Conservation (phyloP, 2,329 filamentous ascomycete genomes). For the Aureobasidium leucospermi region DNA sequence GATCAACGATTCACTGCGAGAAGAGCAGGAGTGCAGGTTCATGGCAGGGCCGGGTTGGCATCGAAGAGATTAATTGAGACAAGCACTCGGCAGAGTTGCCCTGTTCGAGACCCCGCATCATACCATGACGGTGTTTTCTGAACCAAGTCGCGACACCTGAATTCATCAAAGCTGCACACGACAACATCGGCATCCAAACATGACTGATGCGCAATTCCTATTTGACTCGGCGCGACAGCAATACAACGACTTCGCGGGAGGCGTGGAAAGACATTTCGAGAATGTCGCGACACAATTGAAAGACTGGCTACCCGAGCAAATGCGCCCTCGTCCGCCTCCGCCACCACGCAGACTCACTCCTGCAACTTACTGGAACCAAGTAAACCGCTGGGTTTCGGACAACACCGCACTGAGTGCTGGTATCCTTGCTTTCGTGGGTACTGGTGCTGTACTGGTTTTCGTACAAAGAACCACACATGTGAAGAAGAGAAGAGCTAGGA, state of each 20-base stretch:
- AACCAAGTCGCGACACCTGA: neutral
- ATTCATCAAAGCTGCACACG: neutral
- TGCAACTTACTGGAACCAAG: slow-evolving; percentile 44
- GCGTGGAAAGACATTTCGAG: slow-evolving; percentile 75
- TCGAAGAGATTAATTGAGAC: neutral
- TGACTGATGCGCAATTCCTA: slow-evolving; percentile 31
- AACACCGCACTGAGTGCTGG: slow-evolving; percentile 69
- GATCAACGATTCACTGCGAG: neutral
- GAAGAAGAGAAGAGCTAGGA: slow-evolving; percentile 65
- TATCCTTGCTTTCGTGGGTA: slow-evolving; percentile 62
- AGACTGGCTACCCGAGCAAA: slow-evolving; percentile 49
- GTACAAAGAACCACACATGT: slow-evolving; percentile 54
- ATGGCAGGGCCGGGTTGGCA: too few species aligned
- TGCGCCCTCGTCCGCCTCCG: slow-evolving; percentile 46
- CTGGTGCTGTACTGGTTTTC: slow-evolving; percentile 48
- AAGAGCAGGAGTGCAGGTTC: neutral
- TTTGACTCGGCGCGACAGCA: slow-evolving; percentile 25
- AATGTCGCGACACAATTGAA: slow-evolving; percentile 63
- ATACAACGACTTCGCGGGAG: slow-evolving; percentile 60
- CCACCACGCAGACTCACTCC: slow-evolving; percentile 36
- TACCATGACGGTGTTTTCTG: slow-evolving; percentile 10
- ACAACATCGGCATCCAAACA: slow-evolving; percentile 13
- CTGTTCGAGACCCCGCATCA: neutral
- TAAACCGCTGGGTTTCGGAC: slow-evolving; percentile 63
- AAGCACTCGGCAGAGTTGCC: slow-evolving; percentile 5